Evolutionary conservation across 225 moss, liverwort and hornwort species (phyloP), one percentile per base, ranked within the genome.

Genomic region (Thuidium tamariscinum): DNA sequence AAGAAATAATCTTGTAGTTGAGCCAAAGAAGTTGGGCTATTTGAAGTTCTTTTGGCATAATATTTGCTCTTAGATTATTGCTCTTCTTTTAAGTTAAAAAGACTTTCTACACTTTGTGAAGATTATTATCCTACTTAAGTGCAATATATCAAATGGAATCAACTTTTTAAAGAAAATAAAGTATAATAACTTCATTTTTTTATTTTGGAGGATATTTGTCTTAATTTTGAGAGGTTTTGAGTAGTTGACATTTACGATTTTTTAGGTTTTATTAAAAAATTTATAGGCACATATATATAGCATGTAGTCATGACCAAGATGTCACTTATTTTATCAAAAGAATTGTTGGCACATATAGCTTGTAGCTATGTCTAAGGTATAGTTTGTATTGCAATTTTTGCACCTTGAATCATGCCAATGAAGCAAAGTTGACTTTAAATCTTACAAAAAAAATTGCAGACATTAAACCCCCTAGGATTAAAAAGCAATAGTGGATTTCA

Each of bases 71-170:
- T 23, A 25, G 36, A 25, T 36, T 23, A 1, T 36, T 76, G 25
- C 25, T 36, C 55, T 0, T 1, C 2, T 76, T 36, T 25, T 10
- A 36, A 25, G 25, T 55, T 25, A 10, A 9, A 25, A 13, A 6
- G 6, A 14, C 14, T 36, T 55, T 22, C 5, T 9, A 25, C 2
- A 16, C 1, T 23, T 55, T 2, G 1, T 54, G 9, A 25, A 54
- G 9, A 75, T 34, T 0, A 0, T 21, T 20, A 5, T 13, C 5
- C 0, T 54, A 0, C 16, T 77, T 37, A 4, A 36, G 0, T 36
- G 16, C 0, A 0, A 55, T 6, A 55, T 55, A 10, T 37, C 0
- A 0, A 3, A 37, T 26, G 0, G 25, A 76, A 55, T 55, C 4
- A 55, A 7, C 6, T 37, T 16, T 37, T 2, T 9, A 55, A 55